Evolutionary conservation across 345 rosid species (phyloP), one percentile per base, ranked within the genome.

Genomic region (Moricandia moricandioides): DNA sequence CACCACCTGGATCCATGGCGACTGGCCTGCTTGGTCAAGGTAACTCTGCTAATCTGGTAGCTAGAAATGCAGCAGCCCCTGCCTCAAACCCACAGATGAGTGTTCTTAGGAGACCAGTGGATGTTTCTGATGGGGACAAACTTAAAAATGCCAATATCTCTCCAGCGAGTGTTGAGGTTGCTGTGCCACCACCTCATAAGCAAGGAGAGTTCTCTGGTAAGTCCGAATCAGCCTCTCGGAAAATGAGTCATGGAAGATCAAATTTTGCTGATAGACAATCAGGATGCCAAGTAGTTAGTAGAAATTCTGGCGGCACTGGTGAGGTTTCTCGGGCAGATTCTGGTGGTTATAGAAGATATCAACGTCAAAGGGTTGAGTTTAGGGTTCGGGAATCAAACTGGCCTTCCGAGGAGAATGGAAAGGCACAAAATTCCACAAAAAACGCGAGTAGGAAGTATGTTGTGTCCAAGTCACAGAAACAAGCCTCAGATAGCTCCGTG

Each of bases 291-390:
- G 78, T 63, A 26, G 90, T 73, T 24, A 88, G 86, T 21, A 88
- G 87, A 83, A 83, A 83, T 82, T 79, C 85, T 77, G 82, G 85
- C 51, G 71, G 81, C 62, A 74, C 62, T 77, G 47, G 87, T 77
- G 94, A 91, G 68, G 77, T 65, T 77, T 83, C 88, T 82, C 83
- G 59, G 52, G 63, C 71, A n/a, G 92, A 92, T 70, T 65, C 88
- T 79, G 55, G 78, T 81, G 88, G 90, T 56, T 80, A 82, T 80
- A 87, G 90, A 80, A 87, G 87, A 71, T 81, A 80, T 63, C 89
- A 83, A 8, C 91, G 81, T 1, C 86, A 82, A 71, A 84, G 82
- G 71, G 84, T 91, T 35, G 97, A 92, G 78, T 91, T 92, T 81
- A 86, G 97, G 68, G 85, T 87, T 70, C 84, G 93, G 72, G 99